Percentiles rank a stretch among this genome's conserved stretches.
Conservation (phyloP, 139 green algal species). For the Marvania coccoides region DNA sequence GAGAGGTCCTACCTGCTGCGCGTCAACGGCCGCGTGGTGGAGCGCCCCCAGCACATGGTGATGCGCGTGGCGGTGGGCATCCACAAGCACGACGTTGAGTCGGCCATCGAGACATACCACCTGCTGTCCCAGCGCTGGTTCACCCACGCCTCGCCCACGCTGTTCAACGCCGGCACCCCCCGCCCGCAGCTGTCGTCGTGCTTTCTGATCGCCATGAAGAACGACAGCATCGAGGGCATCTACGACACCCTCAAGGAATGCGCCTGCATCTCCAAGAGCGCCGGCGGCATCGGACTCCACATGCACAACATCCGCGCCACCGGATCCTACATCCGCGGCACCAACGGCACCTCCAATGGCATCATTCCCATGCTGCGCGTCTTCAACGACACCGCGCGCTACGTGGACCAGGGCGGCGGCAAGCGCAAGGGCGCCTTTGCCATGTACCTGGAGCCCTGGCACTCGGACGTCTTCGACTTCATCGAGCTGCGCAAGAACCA, state of each 20-base stretch:
- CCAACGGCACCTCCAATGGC: constrained; percentile 96
- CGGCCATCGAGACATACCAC: constrained; percentile 80
- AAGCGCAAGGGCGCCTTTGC: constrained; percentile 97
- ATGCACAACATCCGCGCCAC: constrained; percentile 94
- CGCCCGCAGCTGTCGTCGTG: constrained; percentile 88
- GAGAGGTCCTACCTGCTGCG: constrained; percentile 97
- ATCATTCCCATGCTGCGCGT: constrained; percentile 99
- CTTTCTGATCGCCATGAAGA: constrained; percentile 96
- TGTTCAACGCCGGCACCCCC: constrained; percentile 97
- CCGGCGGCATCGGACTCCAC: constrained; percentile 90
- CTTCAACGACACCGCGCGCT: constrained; percentile 97
- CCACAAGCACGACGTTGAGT: constrained; percentile 76
- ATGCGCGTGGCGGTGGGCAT: constrained; percentile 97
- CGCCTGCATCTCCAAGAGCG: constrained; percentile 92
- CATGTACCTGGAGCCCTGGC: constrained; percentile 99
- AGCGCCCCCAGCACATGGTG: constrained; percentile 99
- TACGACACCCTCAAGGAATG: constrained; percentile 99
- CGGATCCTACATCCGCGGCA: constrained; percentile 96
- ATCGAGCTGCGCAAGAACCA: constrained; percentile 97
- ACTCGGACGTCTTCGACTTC: constrained; percentile 95
- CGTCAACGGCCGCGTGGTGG: constrained; percentile 91
- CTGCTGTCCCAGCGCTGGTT: constrained; percentile 91
- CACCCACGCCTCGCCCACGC: constrained; percentile 95
- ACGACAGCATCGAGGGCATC: constrained; percentile 95
- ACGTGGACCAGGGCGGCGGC: constrained; percentile 87